These are phyloP conservation scores for Phialemoniopsis sp. DNA, from an alignment of 2,329 filamentous ascomycete species.

Conservation along the genomic window DNA sequence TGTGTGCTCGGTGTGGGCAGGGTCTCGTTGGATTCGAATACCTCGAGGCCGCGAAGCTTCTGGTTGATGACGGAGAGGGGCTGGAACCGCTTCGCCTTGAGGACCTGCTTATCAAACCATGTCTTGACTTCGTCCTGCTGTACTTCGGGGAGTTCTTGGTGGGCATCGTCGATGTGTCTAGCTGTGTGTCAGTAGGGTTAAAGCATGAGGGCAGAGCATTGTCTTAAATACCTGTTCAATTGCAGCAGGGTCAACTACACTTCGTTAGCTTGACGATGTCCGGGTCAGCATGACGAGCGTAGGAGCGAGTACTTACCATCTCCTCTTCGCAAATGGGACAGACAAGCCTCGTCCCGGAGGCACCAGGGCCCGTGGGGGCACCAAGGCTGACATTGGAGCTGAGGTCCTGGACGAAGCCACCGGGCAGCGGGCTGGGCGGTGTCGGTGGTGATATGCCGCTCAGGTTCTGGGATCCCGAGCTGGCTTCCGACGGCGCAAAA, in stretches of 20 bases:
- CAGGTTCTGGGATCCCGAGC: slow-evolving; percentile 64
- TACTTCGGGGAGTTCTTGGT: slow-evolving; percentile 83
- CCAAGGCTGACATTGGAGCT: slow-evolving; percentile 73
- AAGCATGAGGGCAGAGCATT: neutral
- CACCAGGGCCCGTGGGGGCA: slow-evolving; percentile 46
- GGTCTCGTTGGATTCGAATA: slow-evolving; percentile 88
- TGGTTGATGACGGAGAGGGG: slow-evolving; percentile 88
- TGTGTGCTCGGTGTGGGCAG: slow-evolving; percentile 26
- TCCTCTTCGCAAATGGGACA: slow-evolving; percentile 99
- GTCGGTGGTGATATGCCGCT: slow-evolving; percentile 49
- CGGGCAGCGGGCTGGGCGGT: slow-evolving; percentile 61
- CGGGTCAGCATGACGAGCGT: too few species aligned
- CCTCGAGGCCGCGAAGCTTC: slow-evolving; percentile 86
- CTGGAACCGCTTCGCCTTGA: slow-evolving; percentile 90
- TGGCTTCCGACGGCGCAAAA: slow-evolving; percentile 52
- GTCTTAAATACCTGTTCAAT: slow-evolving; percentile 62
- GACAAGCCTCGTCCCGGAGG: slow-evolving; percentile 65
- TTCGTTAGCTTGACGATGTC: neutral
- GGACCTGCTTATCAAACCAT: slow-evolving; percentile 93
- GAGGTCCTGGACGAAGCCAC: slow-evolving; percentile 68
- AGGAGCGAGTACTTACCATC: slow-evolving; percentile 74
- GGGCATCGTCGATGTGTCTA: slow-evolving; percentile 74
- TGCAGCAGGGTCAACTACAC: slow-evolving; percentile 82
- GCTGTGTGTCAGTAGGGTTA: slow-evolving; percentile 4
- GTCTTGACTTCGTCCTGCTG: slow-evolving; percentile 94